Conservation (phyloP, 352 stramenopile species). For the Phytophthora macrochlamydospora region DNA sequence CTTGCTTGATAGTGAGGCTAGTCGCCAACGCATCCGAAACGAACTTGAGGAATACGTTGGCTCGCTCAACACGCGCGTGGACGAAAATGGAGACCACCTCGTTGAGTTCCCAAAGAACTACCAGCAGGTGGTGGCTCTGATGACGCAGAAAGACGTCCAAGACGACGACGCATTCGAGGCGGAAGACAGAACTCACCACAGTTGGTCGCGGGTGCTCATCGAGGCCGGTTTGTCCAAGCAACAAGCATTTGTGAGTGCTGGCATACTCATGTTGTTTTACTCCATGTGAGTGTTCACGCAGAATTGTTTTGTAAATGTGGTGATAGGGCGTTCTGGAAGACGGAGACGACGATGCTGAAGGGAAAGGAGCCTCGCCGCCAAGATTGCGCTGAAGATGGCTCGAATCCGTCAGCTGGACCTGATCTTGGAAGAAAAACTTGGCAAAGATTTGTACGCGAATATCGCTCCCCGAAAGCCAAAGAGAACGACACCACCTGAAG, state of each 20-base stretch:
- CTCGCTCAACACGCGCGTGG: slow-evolving; percentile 39
- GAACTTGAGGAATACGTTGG: slow-evolving; percentile 57
- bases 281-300: too few relatives aligned
- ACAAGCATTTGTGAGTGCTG: slow-evolving; percentile 58
- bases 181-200: slow-evolving; percentile 28
- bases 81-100: slow-evolving; percentile 54
- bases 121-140: slow-evolving; percentile 64
- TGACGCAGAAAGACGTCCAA: slow-evolving; percentile 60
- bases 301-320: background rate
- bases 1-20: slow-evolving; percentile 36
- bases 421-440: slow-evolving; percentile 66
- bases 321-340: slow-evolving; percentile 54
- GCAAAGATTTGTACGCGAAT: slow-evolving; percentile 59
- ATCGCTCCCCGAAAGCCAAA: slow-evolving; percentile 30
- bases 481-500: slow-evolving; percentile 12
- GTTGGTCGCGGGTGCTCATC: slow-evolving; percentile 67
- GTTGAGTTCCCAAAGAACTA: slow-evolving; percentile 71
- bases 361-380: slow-evolving; percentile 42
- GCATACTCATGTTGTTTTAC: background rate
- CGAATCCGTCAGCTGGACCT: slow-evolving; percentile 64
- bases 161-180: slow-evolving; percentile 17
- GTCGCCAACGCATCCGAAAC: slow-evolving; percentile 40
- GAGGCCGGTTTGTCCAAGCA: slow-evolving; percentile 68
- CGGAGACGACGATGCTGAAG: slow-evolving; percentile 31
- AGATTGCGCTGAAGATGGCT: slow-evolving; percentile 79